Base-by-base conservation (phyloP, 2,329 filamentous ascomycete species). In the Penicillium brasilianum region DNA sequence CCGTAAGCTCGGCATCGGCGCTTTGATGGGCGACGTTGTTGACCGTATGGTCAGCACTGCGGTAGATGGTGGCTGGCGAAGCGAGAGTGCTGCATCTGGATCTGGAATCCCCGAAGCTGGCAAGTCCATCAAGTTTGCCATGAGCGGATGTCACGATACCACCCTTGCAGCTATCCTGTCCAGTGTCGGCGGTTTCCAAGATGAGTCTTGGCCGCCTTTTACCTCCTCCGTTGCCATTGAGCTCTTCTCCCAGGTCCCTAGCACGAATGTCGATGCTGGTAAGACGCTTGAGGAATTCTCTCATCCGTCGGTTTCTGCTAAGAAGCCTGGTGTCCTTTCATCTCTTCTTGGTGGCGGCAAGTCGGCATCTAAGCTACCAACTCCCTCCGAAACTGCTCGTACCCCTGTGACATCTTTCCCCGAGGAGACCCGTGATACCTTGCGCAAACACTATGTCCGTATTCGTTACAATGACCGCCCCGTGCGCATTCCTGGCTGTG, bases 181-280 rank as follows among this genome's bases (percentile, higher is more conserved):
- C 16, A 91, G 91, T 66, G 78, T 98, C 7, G 95, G 94, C 2
- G 90, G 90, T 2, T 95, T 92, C 73, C 82, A 91, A 44, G 80
- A 81, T 20, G 85, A 85, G 51, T 83, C 84, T 37, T 99, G 95
- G 95, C 95, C 95, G 0, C 93, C 93, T 0, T 99, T 94, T 72
- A 97, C 94, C 0, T 94, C 91, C 69, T 93, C 96, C 70, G 85
- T 99, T 66, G 93, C 95, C 34, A 82, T 99, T 57, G 95, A 99
- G 77, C 84, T 98, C 63, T 97, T 98, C 81, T 87, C 85, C 43
- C 84, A 86, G 67, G 74, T 78, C 43, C 69, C 75, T 48, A 57
- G 39, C 11, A 69, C 53, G 20, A 59, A 22, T 43, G 51, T 56
- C 20, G 50, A 68, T 37, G 61, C 61, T 43, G 69, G 68, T 18